phyloP scores from a whole-genome alignment of 768 basidiomycete genomes.

The Suillus luteus region DNA sequence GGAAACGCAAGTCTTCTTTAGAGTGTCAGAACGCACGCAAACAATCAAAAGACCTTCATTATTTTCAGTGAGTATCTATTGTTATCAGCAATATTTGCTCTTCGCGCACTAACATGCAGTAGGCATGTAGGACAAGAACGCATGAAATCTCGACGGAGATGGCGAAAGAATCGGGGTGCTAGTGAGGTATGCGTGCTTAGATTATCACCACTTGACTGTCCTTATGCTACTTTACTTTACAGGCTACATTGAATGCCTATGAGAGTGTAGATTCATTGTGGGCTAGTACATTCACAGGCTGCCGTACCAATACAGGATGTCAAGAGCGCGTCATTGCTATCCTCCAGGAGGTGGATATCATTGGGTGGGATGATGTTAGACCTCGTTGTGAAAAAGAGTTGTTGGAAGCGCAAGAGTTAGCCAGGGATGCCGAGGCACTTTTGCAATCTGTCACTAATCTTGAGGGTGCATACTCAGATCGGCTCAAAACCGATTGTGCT shows the following conservation, averaged over 20 bases:
- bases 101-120: neutral
- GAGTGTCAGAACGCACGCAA: neutral
- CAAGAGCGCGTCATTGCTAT: neutral
- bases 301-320: neutral
- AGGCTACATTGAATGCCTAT: neutral
- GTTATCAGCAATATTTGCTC: neutral
- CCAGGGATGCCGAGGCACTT: neutral
- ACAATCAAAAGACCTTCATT: neutral
- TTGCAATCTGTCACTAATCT: conserved; percentile 1
- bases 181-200: neutral
- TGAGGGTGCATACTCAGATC: neutral
- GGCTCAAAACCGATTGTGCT: neutral
- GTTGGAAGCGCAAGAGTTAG: neutral
- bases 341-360: neutral
- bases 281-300: neutral
- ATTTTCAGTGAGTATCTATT: neutral
- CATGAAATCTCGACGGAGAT: neutral
- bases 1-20: neutral
- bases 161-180: neutral
- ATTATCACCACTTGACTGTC: neutral
- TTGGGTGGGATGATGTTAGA: conserved; percentile 2
- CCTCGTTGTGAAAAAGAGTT: neutral
- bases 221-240: neutral
- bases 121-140: neutral
- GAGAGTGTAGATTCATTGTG: neutral